Conservation (phyloP, 768 basidiomycete genomes). For the Hygrocybe coccinea region DNA sequence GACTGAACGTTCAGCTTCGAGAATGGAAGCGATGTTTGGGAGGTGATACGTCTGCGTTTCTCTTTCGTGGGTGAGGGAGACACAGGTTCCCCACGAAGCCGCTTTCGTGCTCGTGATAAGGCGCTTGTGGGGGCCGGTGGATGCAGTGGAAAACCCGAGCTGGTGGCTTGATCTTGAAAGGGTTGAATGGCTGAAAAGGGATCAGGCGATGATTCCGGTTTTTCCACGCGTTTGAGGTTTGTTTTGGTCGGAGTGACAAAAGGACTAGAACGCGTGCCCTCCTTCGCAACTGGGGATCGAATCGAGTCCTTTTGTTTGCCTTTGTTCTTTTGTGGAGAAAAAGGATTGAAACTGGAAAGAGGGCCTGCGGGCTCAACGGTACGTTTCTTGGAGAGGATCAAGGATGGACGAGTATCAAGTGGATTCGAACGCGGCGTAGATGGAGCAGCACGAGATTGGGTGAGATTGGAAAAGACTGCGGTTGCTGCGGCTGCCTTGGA, state of each 20-base stretch:
- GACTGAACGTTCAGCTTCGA: constrained; percentile 28
- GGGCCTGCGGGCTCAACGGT: constrained; percentile 48
- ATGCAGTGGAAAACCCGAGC: constrained; percentile 18
- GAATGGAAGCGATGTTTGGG: constrained; percentile 32
- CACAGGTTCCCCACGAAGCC: constrained; percentile 76
- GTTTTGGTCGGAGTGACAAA: constrained; percentile 42
- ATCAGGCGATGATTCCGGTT: constrained; percentile 30
- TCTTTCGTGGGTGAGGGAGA: constrained; percentile 78
- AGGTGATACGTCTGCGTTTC: constrained; percentile 57
- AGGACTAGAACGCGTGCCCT: constrained; percentile 33
- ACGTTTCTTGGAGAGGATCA: constrained; percentile 48
- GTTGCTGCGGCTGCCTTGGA: constrained; percentile 40
- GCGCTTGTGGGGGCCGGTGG: constrained; percentile 37
- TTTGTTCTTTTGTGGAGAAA: constrained; percentile 71
- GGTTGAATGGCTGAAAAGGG: constrained; percentile 36
- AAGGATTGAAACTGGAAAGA: constrained; percentile 63
- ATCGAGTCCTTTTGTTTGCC: constrained; percentile 35
- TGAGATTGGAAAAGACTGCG: constrained; percentile 11
- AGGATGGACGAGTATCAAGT: constrained; percentile 28
- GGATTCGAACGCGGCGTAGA: constrained; percentile 37
- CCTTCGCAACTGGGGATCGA: constrained; percentile 17
- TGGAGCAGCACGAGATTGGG: constrained; percentile 25
- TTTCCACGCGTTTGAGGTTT: constrained; percentile 26
- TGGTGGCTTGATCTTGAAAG: constrained; percentile 15
- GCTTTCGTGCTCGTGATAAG: constrained; percentile 68